Conservation (phyloP, 106 monocot species). For the Apostasia ramifera region DNA sequence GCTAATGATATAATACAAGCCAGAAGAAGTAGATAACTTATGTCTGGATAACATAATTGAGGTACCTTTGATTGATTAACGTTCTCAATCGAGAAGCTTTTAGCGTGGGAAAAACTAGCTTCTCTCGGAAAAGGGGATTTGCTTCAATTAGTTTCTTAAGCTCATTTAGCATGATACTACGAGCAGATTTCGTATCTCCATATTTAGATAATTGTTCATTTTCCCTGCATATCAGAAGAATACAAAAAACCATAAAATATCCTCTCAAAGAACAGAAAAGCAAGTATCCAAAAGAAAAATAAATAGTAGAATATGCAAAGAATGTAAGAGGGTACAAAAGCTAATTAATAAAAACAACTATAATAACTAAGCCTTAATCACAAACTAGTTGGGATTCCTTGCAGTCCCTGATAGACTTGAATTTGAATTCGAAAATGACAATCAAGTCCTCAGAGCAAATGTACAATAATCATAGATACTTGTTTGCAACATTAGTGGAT, state of each 20-base stretch:
- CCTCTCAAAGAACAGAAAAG: background rate
- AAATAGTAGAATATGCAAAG: too few species aligned
- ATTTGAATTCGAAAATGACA: too few species aligned
- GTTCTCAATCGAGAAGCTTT: constrained; percentile 68
- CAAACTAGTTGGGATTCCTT: too few species aligned
- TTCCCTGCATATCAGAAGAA: constrained; percentile 32
- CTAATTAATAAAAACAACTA: too few species aligned
- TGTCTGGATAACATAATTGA: background rate
- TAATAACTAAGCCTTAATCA: too few species aligned
- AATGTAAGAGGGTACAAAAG: too few species aligned
- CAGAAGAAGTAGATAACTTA: background rate
- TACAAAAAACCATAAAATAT: background rate
- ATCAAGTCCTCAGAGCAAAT: too few species aligned
- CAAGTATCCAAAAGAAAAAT: background rate
- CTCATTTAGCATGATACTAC: constrained; percentile 70
- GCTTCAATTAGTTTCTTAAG: constrained; percentile 93
- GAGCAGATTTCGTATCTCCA: constrained; percentile 82
- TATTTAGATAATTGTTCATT: constrained; percentile 90
- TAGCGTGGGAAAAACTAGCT: constrained; percentile 67
- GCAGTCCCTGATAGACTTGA: too few species aligned
- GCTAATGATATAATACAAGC: background rate
- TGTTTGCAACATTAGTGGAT: too few species aligned
- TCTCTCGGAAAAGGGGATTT: constrained; percentile 87
- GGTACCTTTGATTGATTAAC: constrained; percentile 90
- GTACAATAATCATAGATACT: too few species aligned